These are phyloP conservation scores for Lomentospora prolificans DNA, from an alignment of 2,329 filamentous ascomycete species.

Conservation along the genomic window DNA sequence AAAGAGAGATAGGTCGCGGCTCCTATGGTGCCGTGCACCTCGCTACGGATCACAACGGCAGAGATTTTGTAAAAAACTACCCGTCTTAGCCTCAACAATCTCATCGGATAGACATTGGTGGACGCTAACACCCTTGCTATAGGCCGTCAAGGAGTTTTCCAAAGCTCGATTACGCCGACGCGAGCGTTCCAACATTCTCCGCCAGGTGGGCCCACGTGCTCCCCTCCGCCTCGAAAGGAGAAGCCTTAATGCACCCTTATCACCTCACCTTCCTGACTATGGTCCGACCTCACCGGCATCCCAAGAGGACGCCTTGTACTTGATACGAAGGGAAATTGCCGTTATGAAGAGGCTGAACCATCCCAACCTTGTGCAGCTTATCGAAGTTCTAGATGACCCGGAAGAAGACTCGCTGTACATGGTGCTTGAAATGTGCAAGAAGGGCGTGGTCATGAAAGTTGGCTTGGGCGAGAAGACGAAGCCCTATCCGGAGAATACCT, in stretches of 20 bases:
- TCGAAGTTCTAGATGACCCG: constrained; percentile 92
- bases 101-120: no score
- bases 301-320: constrained; percentile 58
- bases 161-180: constrained; percentile 84
- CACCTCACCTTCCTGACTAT: constrained; percentile 16
- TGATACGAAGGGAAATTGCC: constrained; percentile 93
- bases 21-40: constrained; percentile 92
- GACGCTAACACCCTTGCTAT: constrained; percentile 13
- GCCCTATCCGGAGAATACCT: constrained; percentile 73
- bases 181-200: constrained; percentile 79
- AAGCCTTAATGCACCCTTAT: constrained; percentile 18
- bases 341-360: constrained; percentile 99
- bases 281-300: constrained; percentile 2
- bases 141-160: constrained; percentile 97
- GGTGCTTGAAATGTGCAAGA: constrained; percentile 98
- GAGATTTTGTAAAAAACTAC: constrained; percentile 94
- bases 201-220: constrained; percentile 32
- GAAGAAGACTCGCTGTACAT: constrained; percentile 95
- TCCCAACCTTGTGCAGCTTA: constrained; percentile 81
- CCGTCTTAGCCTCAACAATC: no score
- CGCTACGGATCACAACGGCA: constrained; percentile 80
- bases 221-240: constrained; percentile 26
- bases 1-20: constrained; percentile 91
- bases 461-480: constrained; percentile 73
- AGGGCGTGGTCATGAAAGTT: constrained; percentile 94